Conservation (phyloP, 208 protist species). For the Endotrypanum monterogeii region DNA sequence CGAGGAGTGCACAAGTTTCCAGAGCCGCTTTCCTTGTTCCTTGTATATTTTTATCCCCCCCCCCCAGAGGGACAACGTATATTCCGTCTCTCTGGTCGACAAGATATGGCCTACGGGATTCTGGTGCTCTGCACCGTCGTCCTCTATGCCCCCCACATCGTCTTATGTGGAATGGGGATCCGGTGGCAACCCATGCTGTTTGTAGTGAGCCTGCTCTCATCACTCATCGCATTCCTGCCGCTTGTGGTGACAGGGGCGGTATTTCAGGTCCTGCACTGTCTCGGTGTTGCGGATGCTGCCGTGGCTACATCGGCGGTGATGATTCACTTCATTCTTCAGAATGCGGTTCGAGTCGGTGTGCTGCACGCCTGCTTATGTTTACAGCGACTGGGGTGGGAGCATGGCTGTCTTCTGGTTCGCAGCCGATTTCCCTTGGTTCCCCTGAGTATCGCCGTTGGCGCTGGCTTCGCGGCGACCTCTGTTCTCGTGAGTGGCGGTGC, state of each 20-base stretch:
- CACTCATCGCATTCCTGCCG: constrained; percentile 16
- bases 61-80: not conserved
- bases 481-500: constrained; percentile 38
- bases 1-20: not conserved
- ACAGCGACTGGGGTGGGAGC: constrained; percentile 26
- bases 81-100: not conserved
- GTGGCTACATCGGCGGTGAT: constrained; percentile 24
- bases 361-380: constrained; percentile 35
- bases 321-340: constrained; percentile 27
- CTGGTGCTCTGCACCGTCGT: constrained; percentile 21
- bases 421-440: constrained; percentile 45
- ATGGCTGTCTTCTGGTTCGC: constrained; percentile 42
- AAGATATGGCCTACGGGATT: not conserved
- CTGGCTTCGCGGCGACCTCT: constrained; percentile 51
- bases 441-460: constrained; percentile 49
- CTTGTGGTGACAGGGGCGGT: constrained; percentile 13
- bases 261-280: constrained; percentile 6
- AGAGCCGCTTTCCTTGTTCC: not conserved
- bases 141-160: constrained; percentile 24
- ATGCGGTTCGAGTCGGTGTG: constrained; percentile 21
- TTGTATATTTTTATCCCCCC: not conserved
- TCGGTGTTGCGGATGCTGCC: not conserved
- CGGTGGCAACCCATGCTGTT: constrained; percentile 27
- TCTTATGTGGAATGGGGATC: constrained; percentile 10
- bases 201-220: constrained; percentile 13